Evolutionary conservation across 179 eudicot species (phyloP).

Genomic region (Beta corolliflora): DNA sequence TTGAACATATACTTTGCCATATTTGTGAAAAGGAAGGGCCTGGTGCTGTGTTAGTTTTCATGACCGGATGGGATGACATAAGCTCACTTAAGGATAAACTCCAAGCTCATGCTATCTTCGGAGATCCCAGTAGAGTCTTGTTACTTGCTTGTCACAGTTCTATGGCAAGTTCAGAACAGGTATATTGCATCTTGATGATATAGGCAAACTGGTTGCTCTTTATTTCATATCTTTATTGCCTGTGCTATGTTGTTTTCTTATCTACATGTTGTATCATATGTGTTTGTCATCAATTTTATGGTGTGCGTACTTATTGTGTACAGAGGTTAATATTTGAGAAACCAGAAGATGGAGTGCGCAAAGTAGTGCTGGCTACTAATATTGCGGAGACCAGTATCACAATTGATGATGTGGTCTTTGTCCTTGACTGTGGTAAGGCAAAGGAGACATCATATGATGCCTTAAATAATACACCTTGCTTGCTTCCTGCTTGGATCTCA

Average conservation of each 20-base stretch:
- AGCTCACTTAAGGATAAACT: constrained; percentile 83
- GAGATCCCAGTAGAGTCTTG: constrained; percentile 68
- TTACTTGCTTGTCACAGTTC: constrained; percentile 95
- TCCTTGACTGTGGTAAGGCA: constrained; percentile 91
- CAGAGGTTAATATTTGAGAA: constrained; percentile 83
- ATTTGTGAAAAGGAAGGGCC: constrained; percentile 75
- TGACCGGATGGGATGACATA: constrained; percentile 99
- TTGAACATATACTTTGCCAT: constrained; percentile 64
- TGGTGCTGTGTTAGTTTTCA: constrained; percentile 82
- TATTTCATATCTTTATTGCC: background rate
- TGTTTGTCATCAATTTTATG: background rate
- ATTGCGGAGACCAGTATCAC: constrained; percentile 95
- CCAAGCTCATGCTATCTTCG: constrained; percentile 59
- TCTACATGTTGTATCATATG: background rate
- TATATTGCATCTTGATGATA: constrained; percentile 25
- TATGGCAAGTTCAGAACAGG: constrained; percentile 95
- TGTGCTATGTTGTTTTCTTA: constrained; percentile 3
- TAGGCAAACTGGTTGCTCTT: background rate
- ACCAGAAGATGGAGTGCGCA: constrained; percentile 76
- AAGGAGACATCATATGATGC: constrained; percentile 94
- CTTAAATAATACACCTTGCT: constrained; percentile 80
- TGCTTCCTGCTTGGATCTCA: constrained; percentile 87
- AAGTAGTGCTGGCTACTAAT: constrained; percentile 83
- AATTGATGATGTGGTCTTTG: constrained; percentile 83
- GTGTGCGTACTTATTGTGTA: constrained; percentile 14